Percentiles rank a stretch among this genome's conserved stretches.
These are phyloP conservation scores for Fusarium sp. DNA, from an alignment of 2,329 filamentous ascomycete genomes.

Conservation along the genomic window DNA sequence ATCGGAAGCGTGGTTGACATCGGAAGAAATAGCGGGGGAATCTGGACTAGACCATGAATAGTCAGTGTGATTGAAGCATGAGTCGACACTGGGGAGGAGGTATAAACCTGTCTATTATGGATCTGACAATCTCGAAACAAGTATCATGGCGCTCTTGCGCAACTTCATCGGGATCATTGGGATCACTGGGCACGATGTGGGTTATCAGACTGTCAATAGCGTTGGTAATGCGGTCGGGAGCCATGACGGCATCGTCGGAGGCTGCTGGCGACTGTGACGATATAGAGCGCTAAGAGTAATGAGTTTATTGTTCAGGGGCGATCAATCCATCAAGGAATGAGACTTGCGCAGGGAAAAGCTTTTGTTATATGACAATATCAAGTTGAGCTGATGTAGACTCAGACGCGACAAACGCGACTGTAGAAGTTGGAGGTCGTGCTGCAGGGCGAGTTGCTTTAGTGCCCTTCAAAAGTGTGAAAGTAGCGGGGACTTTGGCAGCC, in stretches of 20 bases:
- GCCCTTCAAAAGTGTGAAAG: slow-evolving; percentile 27
- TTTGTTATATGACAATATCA: slow-evolving; percentile 22
- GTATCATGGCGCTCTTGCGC: slow-evolving; percentile 78
- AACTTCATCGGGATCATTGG: slow-evolving; percentile 74
- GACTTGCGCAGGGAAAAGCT: not conserved
- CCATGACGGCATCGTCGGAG: slow-evolving; percentile 66
- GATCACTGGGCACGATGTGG: slow-evolving; percentile 76
- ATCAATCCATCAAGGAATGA: not conserved
- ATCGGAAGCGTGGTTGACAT: slow-evolving; percentile 92
- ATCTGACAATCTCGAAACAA: slow-evolving; percentile 65
- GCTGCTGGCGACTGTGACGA: slow-evolving; percentile 15
- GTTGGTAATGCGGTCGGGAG: slow-evolving; percentile 78
- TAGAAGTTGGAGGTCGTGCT: slow-evolving; percentile 35
- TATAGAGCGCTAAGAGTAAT: not conserved
- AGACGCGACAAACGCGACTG: slow-evolving; percentile 51
- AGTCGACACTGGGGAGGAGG: not conserved
- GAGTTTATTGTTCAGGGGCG: not conserved
- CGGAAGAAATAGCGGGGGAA: slow-evolving; percentile 71
- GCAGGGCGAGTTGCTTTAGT: slow-evolving; percentile 37
- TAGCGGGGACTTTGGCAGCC: slow-evolving; percentile 35
- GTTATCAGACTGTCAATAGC: slow-evolving; percentile 84
- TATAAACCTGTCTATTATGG: slow-evolving; percentile 64
- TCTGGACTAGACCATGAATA: slow-evolving; percentile 55
- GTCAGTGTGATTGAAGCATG: slow-evolving; percentile 6
- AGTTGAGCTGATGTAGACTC: slow-evolving; percentile 26